Percentiles rank a stretch among this genome's conserved stretches.
These are phyloP conservation scores for Pythium monospermum DNA, from an alignment of 352 stramenopile species.

Conservation along the genomic window DNA sequence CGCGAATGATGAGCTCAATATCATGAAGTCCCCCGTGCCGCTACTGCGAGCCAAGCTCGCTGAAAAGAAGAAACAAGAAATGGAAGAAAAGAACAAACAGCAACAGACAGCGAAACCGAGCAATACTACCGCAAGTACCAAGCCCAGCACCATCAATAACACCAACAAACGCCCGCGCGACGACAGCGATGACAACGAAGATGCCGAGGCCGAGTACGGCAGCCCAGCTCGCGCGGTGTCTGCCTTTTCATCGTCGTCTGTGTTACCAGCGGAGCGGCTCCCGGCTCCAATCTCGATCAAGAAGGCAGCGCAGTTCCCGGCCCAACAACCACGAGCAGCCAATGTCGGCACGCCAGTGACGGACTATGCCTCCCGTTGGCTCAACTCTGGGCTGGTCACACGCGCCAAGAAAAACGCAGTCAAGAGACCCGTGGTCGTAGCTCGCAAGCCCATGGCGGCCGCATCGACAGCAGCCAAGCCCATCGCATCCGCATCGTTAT, in stretches of 20 bases:
- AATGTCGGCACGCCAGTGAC: constrained; percentile 11
- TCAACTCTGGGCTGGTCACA: constrained; percentile 34
- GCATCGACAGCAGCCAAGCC: background rate
- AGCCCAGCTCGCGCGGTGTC: background rate
- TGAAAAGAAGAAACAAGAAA: constrained; percentile 9
- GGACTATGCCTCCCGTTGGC: constrained; percentile 29
- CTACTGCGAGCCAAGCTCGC: constrained; percentile 13
- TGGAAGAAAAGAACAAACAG: background rate
- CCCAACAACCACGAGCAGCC: too few relatives aligned
- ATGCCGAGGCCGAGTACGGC: constrained; percentile 14
- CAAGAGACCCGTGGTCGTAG: constrained; percentile 6
- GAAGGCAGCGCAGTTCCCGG: background rate
- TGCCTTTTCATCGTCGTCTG: background rate
- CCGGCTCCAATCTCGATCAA: constrained; percentile 1
- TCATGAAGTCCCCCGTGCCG: constrained; percentile 22
- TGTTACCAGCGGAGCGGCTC: background rate
- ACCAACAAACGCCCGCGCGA: constrained; percentile 12
- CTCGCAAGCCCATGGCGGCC: constrained; percentile 8
- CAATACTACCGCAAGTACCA: too few relatives aligned
- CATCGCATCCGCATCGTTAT: constrained; percentile 10
- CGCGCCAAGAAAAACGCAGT: constrained; percentile 37
- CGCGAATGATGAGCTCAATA: constrained; percentile 23
- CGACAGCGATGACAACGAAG: constrained; percentile 13
- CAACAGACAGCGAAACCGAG: too few relatives aligned
- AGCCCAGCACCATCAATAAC: too few relatives aligned